Conservation (phyloP, 1,284 basidiomycete species). For the Ustilago bromivora region DNA sequence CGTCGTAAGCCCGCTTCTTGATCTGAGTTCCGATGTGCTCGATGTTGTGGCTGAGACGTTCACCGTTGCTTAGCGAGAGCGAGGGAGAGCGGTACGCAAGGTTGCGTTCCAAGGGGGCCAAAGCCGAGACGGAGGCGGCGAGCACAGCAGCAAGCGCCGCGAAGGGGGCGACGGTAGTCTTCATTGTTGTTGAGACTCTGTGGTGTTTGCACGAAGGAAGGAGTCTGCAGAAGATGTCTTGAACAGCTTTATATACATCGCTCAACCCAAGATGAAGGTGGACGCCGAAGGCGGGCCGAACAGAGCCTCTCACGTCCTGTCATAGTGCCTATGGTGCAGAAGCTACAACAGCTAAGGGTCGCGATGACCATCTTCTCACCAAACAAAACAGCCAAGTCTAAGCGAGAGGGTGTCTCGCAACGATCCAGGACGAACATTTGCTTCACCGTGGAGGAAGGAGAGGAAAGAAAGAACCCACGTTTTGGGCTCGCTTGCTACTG, state of each 20-base stretch:
- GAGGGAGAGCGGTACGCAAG: constrained; percentile 58
- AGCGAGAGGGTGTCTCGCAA: neutral
- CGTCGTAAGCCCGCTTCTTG: constrained; percentile 44
- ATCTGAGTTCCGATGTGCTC: constrained; percentile 35
- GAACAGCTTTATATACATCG: neutral
- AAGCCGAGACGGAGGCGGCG: constrained; percentile 38
- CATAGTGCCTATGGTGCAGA: neutral
- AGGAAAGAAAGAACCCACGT: neutral
- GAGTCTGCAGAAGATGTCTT: neutral
- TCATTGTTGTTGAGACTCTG: constrained; percentile 22
- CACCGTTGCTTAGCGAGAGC: constrained; percentile 33
- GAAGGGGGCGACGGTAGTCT: constrained; percentile 24
- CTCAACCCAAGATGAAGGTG: neutral
- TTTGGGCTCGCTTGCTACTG: neutral
- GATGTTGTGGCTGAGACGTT: constrained; percentile 51
- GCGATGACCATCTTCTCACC: neutral
- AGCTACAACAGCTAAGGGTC: neutral
- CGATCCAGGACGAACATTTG: neutral
- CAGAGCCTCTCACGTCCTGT: neutral
- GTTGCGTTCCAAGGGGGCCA: constrained; percentile 55
- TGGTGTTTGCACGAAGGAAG: neutral
- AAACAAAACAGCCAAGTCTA: neutral
- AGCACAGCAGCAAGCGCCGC: constrained; percentile 35
- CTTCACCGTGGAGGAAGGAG: neutral
- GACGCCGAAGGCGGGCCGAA: neutral